A percentile compares a stretch with the other conserved stretches of the same genome.
These are phyloP conservation scores for Aspergillus hortae DNA, from an alignment of 2,329 filamentous ascomycete species.

Conservation along the genomic window DNA sequence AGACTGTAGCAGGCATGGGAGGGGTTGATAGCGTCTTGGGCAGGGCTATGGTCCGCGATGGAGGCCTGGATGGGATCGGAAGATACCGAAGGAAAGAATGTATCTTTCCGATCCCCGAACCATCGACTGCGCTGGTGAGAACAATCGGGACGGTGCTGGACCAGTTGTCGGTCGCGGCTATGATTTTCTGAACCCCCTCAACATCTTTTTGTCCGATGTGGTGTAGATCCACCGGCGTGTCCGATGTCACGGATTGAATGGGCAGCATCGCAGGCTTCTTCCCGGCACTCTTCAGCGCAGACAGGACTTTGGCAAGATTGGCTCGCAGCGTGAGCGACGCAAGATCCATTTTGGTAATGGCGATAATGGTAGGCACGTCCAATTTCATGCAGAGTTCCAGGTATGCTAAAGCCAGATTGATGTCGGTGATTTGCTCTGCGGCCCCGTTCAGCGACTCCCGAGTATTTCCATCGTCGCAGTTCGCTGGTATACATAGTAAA, in stretches of 20 bases:
- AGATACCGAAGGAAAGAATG: slow-evolving; percentile 77
- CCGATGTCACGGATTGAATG: slow-evolving; percentile 42
- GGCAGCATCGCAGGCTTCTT: slow-evolving; percentile 69
- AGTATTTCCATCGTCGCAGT: slow-evolving; percentile 56
- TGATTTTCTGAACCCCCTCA: slow-evolving; percentile 54
- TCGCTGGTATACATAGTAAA: slow-evolving; percentile 78
- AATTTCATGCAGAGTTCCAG: slow-evolving; percentile 81
- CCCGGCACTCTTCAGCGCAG: slow-evolving; percentile 71
- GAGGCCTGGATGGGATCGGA: slow-evolving; percentile 57
- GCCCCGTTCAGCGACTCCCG: slow-evolving; percentile 14
- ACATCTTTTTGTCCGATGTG: slow-evolving; percentile 56
- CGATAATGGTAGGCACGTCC: slow-evolving; percentile 70
- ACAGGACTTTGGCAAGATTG: slow-evolving; percentile 70
- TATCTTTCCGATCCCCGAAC: slow-evolving; percentile 73
- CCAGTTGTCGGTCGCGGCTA: slow-evolving; percentile 42
- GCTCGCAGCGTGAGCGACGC: slow-evolving; percentile 70
- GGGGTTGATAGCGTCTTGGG: slow-evolving; percentile 10
- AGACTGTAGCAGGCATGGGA: slow-evolving; percentile 63
- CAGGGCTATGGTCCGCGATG: slow-evolving; percentile 19
- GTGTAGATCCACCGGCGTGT: slow-evolving; percentile 52
- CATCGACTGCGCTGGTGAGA: slow-evolving; percentile 81
- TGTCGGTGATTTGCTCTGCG: slow-evolving; percentile 43
- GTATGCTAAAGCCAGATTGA: slow-evolving; percentile 74
- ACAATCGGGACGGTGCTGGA: slow-evolving; percentile 71
- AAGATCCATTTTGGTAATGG: slow-evolving; percentile 88